Evolutionary conservation across 768 basidiomycete species (phyloP), one percentile per base, ranked within the genome.

Genomic region (Mycena rosella): DNA sequence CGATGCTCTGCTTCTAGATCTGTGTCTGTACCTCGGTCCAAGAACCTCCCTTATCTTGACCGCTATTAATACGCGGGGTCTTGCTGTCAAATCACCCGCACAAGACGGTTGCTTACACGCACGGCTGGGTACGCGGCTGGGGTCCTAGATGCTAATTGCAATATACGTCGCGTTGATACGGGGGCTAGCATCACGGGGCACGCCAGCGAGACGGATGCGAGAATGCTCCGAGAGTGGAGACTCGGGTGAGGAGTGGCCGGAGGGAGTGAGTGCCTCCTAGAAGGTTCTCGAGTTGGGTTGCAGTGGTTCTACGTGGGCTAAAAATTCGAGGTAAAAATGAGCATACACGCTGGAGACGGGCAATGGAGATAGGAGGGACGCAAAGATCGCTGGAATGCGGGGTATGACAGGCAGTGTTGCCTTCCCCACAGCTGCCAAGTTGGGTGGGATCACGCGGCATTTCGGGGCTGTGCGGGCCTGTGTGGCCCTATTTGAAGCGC

Each of bases 401-500:
- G 65, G 65, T 57, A 60, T 56, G 49, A 54, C 65, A 65, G 45
- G 36, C 49, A n/a, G 30, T 42, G 36, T 44, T 18, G 2, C 22
- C 45, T 44, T 44, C 64, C 56, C 64, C 64, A 27, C 55, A 65
- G 45, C 45, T 8, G n/a, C n/a, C n/a, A n/a, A n/a, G n/a, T n/a
- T n/a, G n/a, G n/a, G n/a, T n/a, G n/a, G 22, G 18, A 38, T 8
- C 6, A 4, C 6, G 42, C 18, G 29, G 17, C 34, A 29, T 30
- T 24, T 15, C 24, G 40, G 63, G 8, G 22, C 24, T 47, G 1
- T 32, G 24, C 9, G 2, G 15, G 36, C 48, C 42, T 52, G 64
- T 65, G 64, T 32, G 30, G 64, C 38, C 27, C 22, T 10, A 13
- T 58, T 68, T 63, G 6, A 58, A 68, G 48, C 54, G 26, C 32